phyloP scores from a whole-genome alignment of 2,329 filamentous ascomycete genomes.

The Exophiala mesophila region DNA sequence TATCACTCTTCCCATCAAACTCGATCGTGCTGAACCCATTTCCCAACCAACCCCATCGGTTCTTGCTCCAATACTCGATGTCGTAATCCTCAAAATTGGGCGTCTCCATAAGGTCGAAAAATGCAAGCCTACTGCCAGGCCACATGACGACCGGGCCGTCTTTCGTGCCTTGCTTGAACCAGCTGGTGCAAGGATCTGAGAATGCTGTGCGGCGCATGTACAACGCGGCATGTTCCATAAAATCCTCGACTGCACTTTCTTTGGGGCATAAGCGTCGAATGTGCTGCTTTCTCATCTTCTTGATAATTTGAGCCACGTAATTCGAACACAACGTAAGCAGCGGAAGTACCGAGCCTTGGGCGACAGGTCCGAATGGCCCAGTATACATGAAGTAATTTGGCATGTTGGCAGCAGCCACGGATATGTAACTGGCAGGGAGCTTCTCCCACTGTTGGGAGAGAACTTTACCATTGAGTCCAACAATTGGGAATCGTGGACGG shows the following conservation, averaged over 20 bases:
- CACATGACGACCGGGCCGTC: constrained; percentile 35
- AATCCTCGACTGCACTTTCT: constrained; percentile 28
- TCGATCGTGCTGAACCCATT: constrained; percentile 36
- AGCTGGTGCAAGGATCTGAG: constrained; percentile 17
- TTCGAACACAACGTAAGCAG: constrained; percentile 25
- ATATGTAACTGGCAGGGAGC: constrained; percentile 21
- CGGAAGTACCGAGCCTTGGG: constrained; percentile 27
- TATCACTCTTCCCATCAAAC: constrained; percentile 18
- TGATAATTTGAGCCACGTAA: constrained; percentile 28
- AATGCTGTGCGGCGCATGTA: constrained; percentile 31
- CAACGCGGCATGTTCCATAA: constrained; percentile 31
- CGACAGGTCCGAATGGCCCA: constrained; percentile 23
- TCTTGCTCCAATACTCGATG: constrained; percentile 35
- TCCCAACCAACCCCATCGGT: constrained; percentile 39
- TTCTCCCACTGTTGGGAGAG: constrained; percentile 28
- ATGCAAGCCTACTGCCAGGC: constrained; percentile 36
- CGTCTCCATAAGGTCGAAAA: constrained; percentile 34
- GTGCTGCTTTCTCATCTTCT: constrained; percentile 30
- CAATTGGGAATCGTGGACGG: constrained; percentile 22
- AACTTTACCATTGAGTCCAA: constrained; percentile 20
- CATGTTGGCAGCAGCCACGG: constrained; percentile 9
- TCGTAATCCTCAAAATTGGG: constrained; percentile 41
- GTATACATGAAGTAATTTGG: constrained; percentile 27
- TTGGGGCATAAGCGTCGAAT: constrained; percentile 29
- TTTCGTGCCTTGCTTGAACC: constrained; percentile 21